phyloP scores from a whole-genome alignment of 2,329 filamentous ascomycete species.

The Colletotrichum sidae region DNA sequence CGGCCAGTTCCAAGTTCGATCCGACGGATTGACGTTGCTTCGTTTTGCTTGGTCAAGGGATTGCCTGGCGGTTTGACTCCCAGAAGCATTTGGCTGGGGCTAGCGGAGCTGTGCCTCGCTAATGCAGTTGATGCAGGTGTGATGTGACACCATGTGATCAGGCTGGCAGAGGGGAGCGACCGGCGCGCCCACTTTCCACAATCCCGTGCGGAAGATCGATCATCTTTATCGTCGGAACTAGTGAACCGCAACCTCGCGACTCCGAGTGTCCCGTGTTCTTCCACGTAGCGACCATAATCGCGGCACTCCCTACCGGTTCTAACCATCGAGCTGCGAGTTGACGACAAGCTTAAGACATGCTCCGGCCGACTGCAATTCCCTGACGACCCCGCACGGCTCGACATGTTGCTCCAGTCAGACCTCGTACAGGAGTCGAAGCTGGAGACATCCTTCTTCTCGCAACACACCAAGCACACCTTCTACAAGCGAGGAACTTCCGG shows the following conservation, averaged over 20 bases:
- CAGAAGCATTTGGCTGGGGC: not conserved
- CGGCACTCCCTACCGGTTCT: too few relatives aligned
- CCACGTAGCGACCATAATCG: too few relatives aligned
- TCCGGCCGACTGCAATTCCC: not conserved
- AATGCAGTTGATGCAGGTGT: not conserved
- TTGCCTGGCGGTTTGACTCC: too few relatives aligned
- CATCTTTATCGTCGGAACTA: too few relatives aligned
- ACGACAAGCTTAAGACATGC: not conserved
- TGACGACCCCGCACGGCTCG: not conserved
- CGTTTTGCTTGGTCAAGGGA: too few relatives aligned
- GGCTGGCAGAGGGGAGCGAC: not conserved
- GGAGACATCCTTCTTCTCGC: not conserved
- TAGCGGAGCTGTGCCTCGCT: slow-evolving; percentile 1
- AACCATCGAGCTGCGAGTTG: not conserved
- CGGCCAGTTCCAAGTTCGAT: too few relatives aligned
- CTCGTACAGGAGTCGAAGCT: not conserved
- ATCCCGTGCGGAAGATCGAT: too few relatives aligned
- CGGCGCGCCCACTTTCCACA: too few relatives aligned
- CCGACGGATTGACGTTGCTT: too few relatives aligned
- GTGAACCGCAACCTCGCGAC: too few relatives aligned
- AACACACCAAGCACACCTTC: not conserved
- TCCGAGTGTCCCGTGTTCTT: too few relatives aligned
- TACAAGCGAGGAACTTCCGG: slow-evolving; percentile 1
- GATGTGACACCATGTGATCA: not conserved
- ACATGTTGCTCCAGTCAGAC: slow-evolving; percentile 2